A percentile compares a stretch with the other conserved stretches of the same genome.
These are phyloP conservation scores for Balamuthia mandrillaris DNA, from an alignment of 208 protist genomes.

Conservation along the genomic window DNA sequence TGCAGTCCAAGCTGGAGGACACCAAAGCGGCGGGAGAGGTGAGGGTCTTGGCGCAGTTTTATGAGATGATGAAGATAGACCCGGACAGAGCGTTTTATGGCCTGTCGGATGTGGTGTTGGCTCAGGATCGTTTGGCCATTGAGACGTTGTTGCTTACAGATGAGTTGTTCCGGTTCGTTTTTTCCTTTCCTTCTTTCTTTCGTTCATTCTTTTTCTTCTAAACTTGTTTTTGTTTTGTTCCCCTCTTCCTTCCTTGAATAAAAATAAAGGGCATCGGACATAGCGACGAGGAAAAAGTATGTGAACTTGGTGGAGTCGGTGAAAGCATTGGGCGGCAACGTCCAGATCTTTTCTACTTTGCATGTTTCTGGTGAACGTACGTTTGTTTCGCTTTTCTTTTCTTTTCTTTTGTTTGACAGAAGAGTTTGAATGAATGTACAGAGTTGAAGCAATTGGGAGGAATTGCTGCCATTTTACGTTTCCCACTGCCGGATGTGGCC, in stretches of 20 bases:
- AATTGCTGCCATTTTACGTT: conserved; percentile 88
- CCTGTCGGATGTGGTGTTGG: conserved; percentile 83
- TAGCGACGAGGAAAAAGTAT: conserved; percentile 83
- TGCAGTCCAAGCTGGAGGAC: conserved; percentile 76
- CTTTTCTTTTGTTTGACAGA: neutral
- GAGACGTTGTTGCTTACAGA: neutral
- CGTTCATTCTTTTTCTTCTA: no score
- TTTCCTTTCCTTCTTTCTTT: no score
- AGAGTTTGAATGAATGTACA: conserved; percentile 46
- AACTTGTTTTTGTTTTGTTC: no score
- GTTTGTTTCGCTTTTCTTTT: conserved; percentile 27
- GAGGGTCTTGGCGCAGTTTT: conserved; percentile 83
- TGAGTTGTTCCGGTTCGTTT: conserved; percentile 4
- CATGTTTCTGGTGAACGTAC: conserved; percentile 89
- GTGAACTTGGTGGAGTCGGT: conserved; percentile 84
- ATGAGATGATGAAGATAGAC: conserved; percentile 74
- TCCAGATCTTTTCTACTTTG: conserved; percentile 88
- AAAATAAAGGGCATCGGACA: conserved; percentile 67
- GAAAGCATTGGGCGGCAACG: conserved; percentile 74
- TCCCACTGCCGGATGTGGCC: conserved; percentile 66
- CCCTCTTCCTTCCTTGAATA: no score
- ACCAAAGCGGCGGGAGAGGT: conserved; percentile 88
- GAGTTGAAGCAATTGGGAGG: conserved; percentile 85
- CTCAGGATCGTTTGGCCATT: conserved; percentile 65
- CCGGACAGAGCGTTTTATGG: conserved; percentile 81